These are phyloP conservation scores for Tarenaya hassleriana DNA, from an alignment of 345 rosid genomes.

Conservation along the genomic window DNA sequence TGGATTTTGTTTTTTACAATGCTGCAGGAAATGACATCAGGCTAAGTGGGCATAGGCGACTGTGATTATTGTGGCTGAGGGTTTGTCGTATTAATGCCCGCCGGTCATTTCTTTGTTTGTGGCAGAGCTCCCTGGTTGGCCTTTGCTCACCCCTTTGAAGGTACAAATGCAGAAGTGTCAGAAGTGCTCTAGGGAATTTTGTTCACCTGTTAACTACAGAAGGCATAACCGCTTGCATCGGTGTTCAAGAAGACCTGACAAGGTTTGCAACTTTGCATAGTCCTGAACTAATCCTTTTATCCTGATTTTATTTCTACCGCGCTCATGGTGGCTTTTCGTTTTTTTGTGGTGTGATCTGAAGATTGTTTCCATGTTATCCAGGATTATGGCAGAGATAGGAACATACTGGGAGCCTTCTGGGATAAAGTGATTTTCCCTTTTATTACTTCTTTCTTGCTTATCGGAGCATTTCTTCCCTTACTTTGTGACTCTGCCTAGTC, in stretches of 20 bases:
- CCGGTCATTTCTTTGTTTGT: constrained; percentile 13
- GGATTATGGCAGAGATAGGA: constrained; percentile 72
- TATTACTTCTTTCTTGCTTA: neutral
- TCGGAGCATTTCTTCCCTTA: constrained; percentile 3
- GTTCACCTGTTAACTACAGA: constrained; percentile 76
- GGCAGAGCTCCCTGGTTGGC: constrained; percentile 78
- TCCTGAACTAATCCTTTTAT: constrained; percentile 7
- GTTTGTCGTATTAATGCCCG: constrained; percentile 6
- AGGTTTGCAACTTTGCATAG: constrained; percentile 59
- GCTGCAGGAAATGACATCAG: neutral
- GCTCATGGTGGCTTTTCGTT: no score
- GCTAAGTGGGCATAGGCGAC: neutral
- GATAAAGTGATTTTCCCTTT: constrained; percentile 49
- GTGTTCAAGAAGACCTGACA: constrained; percentile 67
- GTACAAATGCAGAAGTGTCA: constrained; percentile 88
- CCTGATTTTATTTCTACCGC: neutral
- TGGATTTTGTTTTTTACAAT: neutral
- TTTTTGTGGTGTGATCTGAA: constrained; percentile 14
- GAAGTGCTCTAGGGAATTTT: constrained; percentile 81
- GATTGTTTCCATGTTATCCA: constrained; percentile 29
- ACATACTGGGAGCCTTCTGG: constrained; percentile 72
- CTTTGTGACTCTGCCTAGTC: constrained; percentile 21
- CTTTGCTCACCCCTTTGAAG: constrained; percentile 82
- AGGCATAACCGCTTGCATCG: constrained; percentile 90
- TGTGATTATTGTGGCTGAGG: constrained; percentile 2